These are phyloP conservation scores for Geotrichum carabidarum DNA, from an alignment of 1,139 yeast species.

Conservation along the genomic window DNA sequence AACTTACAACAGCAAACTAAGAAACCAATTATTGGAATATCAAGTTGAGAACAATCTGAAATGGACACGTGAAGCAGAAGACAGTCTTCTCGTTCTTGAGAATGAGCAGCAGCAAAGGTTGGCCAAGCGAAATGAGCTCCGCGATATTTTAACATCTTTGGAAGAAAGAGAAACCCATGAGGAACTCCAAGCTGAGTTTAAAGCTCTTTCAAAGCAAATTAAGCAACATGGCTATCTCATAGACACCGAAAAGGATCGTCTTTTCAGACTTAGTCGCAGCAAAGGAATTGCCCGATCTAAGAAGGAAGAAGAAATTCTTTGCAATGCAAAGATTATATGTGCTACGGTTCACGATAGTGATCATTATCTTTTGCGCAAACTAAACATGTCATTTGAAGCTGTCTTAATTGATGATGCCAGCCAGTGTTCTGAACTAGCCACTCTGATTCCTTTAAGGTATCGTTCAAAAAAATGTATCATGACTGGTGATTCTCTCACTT, in stretches of 20 bases:
- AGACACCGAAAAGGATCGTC: not conserved
- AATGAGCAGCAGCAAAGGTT: no score
- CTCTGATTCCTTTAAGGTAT: constrained; percentile 84
- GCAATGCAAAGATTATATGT: constrained; percentile 81
- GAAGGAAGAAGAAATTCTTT: constrained; percentile 56
- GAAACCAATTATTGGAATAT: no score
- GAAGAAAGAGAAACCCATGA: no score
- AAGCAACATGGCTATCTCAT: not conserved
- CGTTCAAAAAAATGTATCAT: constrained; percentile 86
- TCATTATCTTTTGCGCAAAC: constrained; percentile 70
- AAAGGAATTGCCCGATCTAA: not conserved
- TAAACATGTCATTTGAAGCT: constrained; percentile 79
- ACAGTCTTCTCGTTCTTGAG: no score
- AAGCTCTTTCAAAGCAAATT: not conserved
- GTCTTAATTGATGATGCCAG: constrained; percentile 97
- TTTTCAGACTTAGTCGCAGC: not conserved
- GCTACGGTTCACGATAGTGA: constrained; percentile 93
- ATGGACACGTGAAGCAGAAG: no score
- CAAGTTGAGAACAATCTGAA: no score
- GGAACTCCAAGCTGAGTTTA: not conserved
- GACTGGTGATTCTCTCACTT: constrained; percentile 99
- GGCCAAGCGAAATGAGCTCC: no score
- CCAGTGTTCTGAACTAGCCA: constrained; percentile 90
- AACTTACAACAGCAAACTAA: no score
- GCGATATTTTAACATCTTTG: no score